A percentile compares a stretch with the other conserved stretches of the same genome.
Conservation (phyloP, 257 asterid species). For the Thymus mandschuricus region DNA sequence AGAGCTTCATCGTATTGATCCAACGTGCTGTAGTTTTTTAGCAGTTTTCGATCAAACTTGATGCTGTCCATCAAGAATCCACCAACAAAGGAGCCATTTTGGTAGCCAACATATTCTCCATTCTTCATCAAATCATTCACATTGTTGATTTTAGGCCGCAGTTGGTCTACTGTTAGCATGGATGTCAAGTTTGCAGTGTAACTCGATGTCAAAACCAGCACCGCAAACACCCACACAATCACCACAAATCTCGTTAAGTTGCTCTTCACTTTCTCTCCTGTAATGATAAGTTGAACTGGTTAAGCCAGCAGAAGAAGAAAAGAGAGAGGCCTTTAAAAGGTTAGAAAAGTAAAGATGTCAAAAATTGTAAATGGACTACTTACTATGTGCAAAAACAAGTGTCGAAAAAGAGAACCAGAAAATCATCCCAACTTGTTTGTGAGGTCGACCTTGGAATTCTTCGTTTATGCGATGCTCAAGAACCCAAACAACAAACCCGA, state of each 20-base stretch:
- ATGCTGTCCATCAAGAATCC: constrained; percentile 26
- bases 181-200: constrained; percentile 63
- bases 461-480: constrained; percentile 58
- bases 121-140: constrained; percentile 35
- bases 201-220: constrained; percentile 56
- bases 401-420: constrained; percentile 1
- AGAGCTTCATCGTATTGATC: neutral
- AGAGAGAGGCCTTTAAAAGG: neutral
- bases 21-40: neutral
- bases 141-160: constrained; percentile 34
- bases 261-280: constrained; percentile 58
- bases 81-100: constrained; percentile 40
- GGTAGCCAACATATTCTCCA: constrained; percentile 50
- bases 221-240: constrained; percentile 58
- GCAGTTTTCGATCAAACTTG: neutral
- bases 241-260: constrained; percentile 57
- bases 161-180: constrained; percentile 61
- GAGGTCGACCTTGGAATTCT: constrained; percentile 35
- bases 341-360: neutral
- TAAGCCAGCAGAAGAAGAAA: neutral
- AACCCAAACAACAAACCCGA: constrained; percentile 56
- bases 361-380: neutral
- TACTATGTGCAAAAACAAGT: neutral
- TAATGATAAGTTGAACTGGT: neutral
- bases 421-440: neutral